phyloP scores from a whole-genome alignment of 2,329 filamentous ascomycete species.

The Fusarium staphyleae region DNA sequence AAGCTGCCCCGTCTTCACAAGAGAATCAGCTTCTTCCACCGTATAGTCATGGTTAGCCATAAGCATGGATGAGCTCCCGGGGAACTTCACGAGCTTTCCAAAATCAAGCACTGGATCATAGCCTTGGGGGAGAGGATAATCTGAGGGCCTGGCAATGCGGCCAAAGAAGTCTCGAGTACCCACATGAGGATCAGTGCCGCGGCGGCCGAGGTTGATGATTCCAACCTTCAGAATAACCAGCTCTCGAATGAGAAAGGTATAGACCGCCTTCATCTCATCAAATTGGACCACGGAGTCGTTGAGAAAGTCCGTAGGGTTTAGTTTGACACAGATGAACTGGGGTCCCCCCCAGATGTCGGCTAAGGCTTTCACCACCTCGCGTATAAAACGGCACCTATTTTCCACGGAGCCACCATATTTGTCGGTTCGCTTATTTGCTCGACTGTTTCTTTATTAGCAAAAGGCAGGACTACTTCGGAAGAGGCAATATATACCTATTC shows the following conservation, averaged over 20 bases:
- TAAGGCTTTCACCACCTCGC: constrained; percentile 5
- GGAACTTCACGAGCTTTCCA: constrained; percentile 6
- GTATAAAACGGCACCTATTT: constrained; percentile 10
- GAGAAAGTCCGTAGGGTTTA: constrained; percentile 2
- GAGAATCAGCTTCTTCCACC: neutral
- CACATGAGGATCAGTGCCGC: neutral
- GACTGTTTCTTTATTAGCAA: too few relatives aligned
- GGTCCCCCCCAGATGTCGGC: neutral
- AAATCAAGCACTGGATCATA: constrained; percentile 13
- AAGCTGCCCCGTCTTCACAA: neutral
- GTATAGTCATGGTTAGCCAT: constrained; percentile 20
- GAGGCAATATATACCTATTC: too few relatives aligned
- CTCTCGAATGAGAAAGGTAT: neutral
- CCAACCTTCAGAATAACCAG: constrained; percentile 2
- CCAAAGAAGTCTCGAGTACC: neutral
- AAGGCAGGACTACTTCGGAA: too few relatives aligned
- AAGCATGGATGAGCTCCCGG: neutral
- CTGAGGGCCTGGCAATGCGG: neutral
- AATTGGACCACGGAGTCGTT: constrained; percentile 11
- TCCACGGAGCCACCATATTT: constrained; percentile 4
- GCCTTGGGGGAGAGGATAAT: neutral
- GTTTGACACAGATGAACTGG: constrained; percentile 3
- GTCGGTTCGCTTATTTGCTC: neutral
- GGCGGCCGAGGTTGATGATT: constrained; percentile 5
- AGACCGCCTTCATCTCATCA: neutral